Base-by-base conservation (phyloP, 805 yeast species). In the Suhomyces vadensis region DNA sequence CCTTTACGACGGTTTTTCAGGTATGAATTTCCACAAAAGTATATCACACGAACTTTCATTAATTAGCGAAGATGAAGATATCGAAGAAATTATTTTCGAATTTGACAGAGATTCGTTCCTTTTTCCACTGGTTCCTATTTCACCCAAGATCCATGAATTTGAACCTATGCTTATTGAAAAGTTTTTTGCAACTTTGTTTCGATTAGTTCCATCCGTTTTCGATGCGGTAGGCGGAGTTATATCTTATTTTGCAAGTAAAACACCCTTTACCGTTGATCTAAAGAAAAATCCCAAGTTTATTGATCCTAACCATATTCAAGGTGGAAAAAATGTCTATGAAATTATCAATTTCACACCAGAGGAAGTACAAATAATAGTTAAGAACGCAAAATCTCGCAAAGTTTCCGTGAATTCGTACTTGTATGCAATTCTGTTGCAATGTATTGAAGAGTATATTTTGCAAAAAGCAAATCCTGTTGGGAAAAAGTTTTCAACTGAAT, bases 351-450 rank as follows among this genome's bases (percentile, higher is more conserved):
- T 41, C 14, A 11, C 26, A 14, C 37, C 48, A 11, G 14, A 27
- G 1, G 37, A 42, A 25, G 38, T 43, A 8, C 35, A 14, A 6
- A 6, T 10, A 8, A 38, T 49, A 3, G 21, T 26, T 5, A 11
- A 14, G 7, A 37, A 35, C 26, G 44, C 49, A 27, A 45, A 44
- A 14, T 10, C 35, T 21, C 41, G 42, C 8, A 36, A 35, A 5
- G 29, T 45, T 25, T 47, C 53, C 0, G 14, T 50, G 35, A 50
- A 51, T 3, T 45, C 53, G 3, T 42, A 44, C 36, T 42, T 50
- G 17, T 40, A 47, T 17, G 38, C 43, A 2, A 29, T 50, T 6
- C 45, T 37, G 6, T 13, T 47, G 20, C 25, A 38, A 6, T 40
- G 45, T 20, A 31, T 50, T 10, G 49, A 50, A 16, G 46, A 47